Evolutionary conservation across 83 land plant species (phyloP).

Genomic region (Picea engelmannii): DNA sequence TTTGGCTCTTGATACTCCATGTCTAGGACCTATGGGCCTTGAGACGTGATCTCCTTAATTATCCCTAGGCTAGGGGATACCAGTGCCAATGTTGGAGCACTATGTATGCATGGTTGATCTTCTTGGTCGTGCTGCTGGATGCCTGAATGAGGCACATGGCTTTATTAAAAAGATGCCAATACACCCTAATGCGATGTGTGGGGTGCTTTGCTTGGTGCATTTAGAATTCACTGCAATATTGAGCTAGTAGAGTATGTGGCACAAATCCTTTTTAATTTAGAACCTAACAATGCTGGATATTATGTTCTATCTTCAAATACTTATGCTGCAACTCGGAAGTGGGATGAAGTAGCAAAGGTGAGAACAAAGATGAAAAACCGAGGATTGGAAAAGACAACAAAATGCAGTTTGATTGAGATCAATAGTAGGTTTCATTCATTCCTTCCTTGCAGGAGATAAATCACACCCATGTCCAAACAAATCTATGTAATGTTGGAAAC

Average conservation of each 20-base stretch:
- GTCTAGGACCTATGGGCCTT: too few species aligned
- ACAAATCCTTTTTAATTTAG: too few species aligned
- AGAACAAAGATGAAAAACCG: conserved; percentile 34
- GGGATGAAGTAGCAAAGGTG: conserved; percentile 28
- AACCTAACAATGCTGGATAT: too few species aligned
- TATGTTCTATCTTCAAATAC: conserved; percentile 29
- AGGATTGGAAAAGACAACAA: conserved; percentile 38
- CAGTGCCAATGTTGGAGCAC: conserved; percentile 45
- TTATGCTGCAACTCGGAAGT: conserved; percentile 29
- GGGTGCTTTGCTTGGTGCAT: conserved; percentile 14
- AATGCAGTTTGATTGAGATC: conserved; percentile 40
- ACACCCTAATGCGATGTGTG: conserved; percentile 28
- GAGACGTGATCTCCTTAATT: too few species aligned
- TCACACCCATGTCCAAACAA: background rate
- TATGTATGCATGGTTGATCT: background rate
- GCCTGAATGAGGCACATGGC: too few species aligned
- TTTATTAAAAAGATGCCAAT: conserved; percentile 36
- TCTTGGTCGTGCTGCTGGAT: too few species aligned
- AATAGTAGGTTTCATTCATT: background rate
- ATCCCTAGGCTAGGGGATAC: too few species aligned
- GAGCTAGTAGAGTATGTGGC: too few species aligned
- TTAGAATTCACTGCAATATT: conserved; percentile 1
- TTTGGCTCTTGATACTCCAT: too few species aligned
- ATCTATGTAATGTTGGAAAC: background rate
- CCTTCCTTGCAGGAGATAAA: too few species aligned